Conservation (phyloP, 1,284 basidiomycete species). For the Apiotrichum porosum region DNA sequence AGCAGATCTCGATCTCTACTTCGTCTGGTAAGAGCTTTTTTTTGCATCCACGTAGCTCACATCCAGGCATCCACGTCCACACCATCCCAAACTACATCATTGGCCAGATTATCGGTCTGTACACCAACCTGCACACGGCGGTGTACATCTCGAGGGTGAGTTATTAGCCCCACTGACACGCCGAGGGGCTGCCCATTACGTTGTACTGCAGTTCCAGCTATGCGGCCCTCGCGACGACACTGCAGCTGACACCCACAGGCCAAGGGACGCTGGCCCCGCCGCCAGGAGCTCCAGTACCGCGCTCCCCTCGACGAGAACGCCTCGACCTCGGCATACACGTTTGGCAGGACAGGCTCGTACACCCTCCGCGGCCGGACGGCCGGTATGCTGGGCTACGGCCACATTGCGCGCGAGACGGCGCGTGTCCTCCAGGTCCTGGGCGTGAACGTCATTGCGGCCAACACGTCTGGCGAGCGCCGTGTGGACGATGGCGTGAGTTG, state of each 20-base stretch:
- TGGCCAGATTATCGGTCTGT: conserved; percentile 31
- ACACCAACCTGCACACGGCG: conserved; percentile 31
- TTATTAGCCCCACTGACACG: no score
- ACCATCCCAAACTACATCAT: conserved; percentile 45
- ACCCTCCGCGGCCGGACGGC: conserved; percentile 13
- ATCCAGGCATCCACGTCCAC: conserved; percentile 38
- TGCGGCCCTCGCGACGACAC: not conserved
- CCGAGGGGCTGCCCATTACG: no score
- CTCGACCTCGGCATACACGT: not conserved
- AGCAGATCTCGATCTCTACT: conserved; percentile 32
- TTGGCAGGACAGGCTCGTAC: conserved; percentile 7
- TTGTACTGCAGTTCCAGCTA: no score
- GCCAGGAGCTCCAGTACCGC: conserved; percentile 14
- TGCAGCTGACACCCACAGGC: not conserved
- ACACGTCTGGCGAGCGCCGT: conserved; percentile 34
- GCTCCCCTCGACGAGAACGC: not conserved
- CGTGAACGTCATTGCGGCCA: conserved; percentile 44
- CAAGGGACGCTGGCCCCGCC: conserved; percentile 18
- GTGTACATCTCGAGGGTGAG: conserved; percentile 24
- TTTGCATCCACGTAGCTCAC: conserved; percentile 7
- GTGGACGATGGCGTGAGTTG: conserved; percentile 31
- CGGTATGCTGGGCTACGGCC: conserved; percentile 25
- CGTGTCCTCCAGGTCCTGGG: conserved; percentile 41
- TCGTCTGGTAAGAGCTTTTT: conserved; percentile 35
- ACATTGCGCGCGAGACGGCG: conserved; percentile 44